phyloP scores from a whole-genome alignment of 768 basidiomycete genomes.

The Hypholoma fasciculare region DNA sequence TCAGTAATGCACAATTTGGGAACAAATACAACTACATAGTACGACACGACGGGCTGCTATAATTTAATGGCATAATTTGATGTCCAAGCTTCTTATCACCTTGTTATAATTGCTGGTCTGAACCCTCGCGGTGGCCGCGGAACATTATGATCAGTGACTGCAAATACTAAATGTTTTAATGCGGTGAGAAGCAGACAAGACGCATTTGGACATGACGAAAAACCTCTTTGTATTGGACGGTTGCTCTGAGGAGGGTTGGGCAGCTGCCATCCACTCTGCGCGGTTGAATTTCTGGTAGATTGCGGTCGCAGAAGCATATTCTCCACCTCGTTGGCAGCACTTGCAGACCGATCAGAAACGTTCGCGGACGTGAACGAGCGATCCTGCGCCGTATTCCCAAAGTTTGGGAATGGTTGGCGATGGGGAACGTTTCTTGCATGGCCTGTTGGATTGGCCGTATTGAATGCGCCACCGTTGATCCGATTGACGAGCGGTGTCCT shows the following conservation, averaged over 20 bases:
- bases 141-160: slow-evolving; percentile 25
- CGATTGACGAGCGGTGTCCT: slow-evolving; percentile 66
- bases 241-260: slow-evolving; percentile 14
- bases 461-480: slow-evolving; percentile 30
- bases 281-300: slow-evolving; percentile 11
- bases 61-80: slow-evolving; percentile 2
- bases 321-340: slow-evolving; percentile 69
- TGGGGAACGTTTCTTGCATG: slow-evolving; percentile 37
- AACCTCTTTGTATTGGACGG: slow-evolving; percentile 26
- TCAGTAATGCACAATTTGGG: not conserved
- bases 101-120: slow-evolving; percentile 34
- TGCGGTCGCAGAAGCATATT: slow-evolving; percentile 46
- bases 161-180: slow-evolving; percentile 37
- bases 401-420: slow-evolving; percentile 47
- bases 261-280: slow-evolving; percentile 22
- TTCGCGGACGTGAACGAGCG: slow-evolving; percentile 45
- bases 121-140: slow-evolving; percentile 43
- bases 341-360: slow-evolving; percentile 62
- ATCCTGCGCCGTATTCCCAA: slow-evolving; percentile 15
- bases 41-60: not conserved
- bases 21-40: not conserved
- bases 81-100: slow-evolving; percentile 8
- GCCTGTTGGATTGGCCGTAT: slow-evolving; percentile 16
- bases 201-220: not conserved
- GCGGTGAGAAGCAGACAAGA: not conserved